Percentiles rank a stretch among this genome's conserved stretches.
phyloP scores from a whole-genome alignment of 129 eudicot genomes.

The Flaveria trinervia region DNA sequence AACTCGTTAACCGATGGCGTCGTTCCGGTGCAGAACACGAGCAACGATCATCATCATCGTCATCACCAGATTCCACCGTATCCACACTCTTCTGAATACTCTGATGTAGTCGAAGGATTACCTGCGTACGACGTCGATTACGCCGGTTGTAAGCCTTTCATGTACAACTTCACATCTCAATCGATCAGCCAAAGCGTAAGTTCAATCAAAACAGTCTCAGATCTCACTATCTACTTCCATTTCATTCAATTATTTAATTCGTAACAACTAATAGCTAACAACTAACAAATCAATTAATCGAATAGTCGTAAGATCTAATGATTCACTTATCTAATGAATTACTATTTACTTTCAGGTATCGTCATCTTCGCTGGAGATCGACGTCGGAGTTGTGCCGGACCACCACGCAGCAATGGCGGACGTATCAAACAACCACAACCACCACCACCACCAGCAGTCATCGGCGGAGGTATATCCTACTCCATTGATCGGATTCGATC shows the following conservation, averaged over 20 bases:
- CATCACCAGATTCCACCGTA: conserved; percentile 36
- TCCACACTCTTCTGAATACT: conserved; percentile 11
- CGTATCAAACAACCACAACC: conserved; percentile 40
- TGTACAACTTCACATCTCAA: conserved; percentile 74
- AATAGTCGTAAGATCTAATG: no score
- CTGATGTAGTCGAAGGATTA: conserved; percentile 59
- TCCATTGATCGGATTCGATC: conserved; percentile 55
- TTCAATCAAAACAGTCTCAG: neutral
- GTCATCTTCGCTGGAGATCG: conserved; percentile 75
- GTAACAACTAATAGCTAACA: neutral
- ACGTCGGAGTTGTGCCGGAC: conserved; percentile 87
- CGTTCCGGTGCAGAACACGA: conserved; percentile 63
- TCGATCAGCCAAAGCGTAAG: conserved; percentile 94
- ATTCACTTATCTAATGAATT: neutral
- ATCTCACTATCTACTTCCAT: neutral
- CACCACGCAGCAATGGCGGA: conserved; percentile 53
- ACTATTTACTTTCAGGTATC: conserved; percentile 49
- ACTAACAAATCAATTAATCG: neutral
- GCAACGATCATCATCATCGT: conserved; percentile 18
- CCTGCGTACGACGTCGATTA: conserved; percentile 67
- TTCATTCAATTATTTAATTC: neutral
- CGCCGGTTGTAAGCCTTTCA: conserved; percentile 63
- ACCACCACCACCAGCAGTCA: conserved; percentile 26
- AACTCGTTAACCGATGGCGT: conserved; percentile 58
- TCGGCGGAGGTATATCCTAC: conserved; percentile 43